phyloP scores from a whole-genome alignment of 31 red algal species.

The Endocladia muricata region DNA sequence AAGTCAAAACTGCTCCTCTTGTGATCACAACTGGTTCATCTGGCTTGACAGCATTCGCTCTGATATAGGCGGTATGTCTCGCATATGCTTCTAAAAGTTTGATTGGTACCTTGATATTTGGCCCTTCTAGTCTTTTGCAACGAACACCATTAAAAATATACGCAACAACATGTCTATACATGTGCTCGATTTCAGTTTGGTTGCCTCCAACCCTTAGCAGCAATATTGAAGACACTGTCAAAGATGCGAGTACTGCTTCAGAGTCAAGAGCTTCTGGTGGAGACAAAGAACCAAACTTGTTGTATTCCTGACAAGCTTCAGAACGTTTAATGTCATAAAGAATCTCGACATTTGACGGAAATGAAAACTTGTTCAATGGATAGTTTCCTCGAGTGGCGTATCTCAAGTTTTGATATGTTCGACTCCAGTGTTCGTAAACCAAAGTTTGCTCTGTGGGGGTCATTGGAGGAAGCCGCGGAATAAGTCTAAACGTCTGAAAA shows the following conservation, averaged over 20 bases:
- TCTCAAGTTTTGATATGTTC: background rate
- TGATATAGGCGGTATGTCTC: constrained; percentile 15
- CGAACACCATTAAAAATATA: constrained; percentile 34
- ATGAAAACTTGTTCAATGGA: background rate
- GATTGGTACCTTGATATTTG: background rate
- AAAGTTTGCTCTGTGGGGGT: background rate
- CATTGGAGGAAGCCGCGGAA: constrained; percentile 11
- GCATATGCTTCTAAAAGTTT: background rate
- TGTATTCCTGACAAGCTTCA: constrained; percentile 21
- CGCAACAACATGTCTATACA: constrained; percentile 26
- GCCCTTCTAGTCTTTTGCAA: constrained; percentile 11
- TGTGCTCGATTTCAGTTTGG: constrained; percentile 3
- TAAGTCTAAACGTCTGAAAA: constrained; percentile 15
- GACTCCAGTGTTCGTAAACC: background rate
- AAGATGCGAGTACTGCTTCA: background rate
- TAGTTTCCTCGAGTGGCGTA: constrained; percentile 15
- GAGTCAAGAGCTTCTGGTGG: background rate
- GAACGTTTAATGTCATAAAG: constrained; percentile 20
- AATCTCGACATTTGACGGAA: constrained; percentile 27
- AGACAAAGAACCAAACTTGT: constrained; percentile 32
- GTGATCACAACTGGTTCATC: background rate
- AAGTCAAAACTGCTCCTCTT: background rate
- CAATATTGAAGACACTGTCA: constrained; percentile 15
- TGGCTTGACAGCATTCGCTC: background rate
- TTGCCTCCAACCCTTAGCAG: background rate